Evolutionary conservation across 345 rosid species (phyloP), one percentile per base, ranked within the genome.

Genomic region (Gynandropsis gynandra): DNA sequence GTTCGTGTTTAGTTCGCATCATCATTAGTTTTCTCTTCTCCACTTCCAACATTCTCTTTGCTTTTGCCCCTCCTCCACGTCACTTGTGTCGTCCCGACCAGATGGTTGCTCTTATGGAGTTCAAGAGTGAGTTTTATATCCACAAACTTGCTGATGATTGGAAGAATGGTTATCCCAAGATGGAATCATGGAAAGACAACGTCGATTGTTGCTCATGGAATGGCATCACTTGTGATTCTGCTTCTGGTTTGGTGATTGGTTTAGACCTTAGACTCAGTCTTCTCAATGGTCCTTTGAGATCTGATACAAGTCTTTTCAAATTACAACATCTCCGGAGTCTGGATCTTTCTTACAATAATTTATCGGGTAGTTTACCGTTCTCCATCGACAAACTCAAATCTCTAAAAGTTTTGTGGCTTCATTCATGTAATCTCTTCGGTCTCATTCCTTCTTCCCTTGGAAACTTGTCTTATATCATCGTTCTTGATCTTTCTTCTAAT

Each of bases 401-500:
- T n/a, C 8, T 65, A 50, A 41, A 20, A 2, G 33, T 8, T 4
- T 50, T 69, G 20, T 4, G 7, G 24, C 49, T 73, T 17, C 0
- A 0, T 12, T 0, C 0, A 2, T 63, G 70, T 35, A 58, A 31
- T 5, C 9, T 73, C 54, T 40, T 12, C 16, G 69, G 78, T 10
- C 16, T 50, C 1, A 10, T 73, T 35, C 74, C 74, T 8, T 11
- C 39, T 0, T 65, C 74, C 17, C 12, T 69, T 0, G 69, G 51
- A 1, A 66, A 66, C 36, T 71, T 74, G 11, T 20, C 68, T 0
- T 19, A 60, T 46, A 59, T 74, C 31, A 56, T 47, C 0, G 0
- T 0, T 4, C 52, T 73, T 33, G 31, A 38, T 10, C 39, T 73
- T 10, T 74, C 75, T 7, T 8, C 7, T 20, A 75, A 70, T 35